Percentiles rank a stretch among this genome's conserved stretches.
Evolutionary conservation across 2,329 filamentous ascomycete species (phyloP).

Genomic region (Plectosphaerella sp.): DNA sequence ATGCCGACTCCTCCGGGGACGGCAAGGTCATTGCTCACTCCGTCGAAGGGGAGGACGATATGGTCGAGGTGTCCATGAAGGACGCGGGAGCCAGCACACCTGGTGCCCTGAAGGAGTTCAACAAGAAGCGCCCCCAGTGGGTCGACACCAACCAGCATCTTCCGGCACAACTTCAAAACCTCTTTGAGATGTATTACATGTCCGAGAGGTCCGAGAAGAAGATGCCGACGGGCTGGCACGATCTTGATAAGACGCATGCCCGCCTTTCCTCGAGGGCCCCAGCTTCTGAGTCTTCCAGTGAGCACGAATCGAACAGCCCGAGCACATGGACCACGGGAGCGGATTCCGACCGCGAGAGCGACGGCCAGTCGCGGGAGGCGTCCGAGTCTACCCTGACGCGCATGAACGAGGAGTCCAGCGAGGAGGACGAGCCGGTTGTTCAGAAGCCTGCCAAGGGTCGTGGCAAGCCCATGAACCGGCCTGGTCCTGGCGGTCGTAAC

Average conservation of each 20-base stretch:
- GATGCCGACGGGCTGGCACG: slow-evolving; percentile 68
- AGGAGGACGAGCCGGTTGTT: slow-evolving; percentile 38
- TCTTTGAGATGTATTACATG: slow-evolving; percentile 76
- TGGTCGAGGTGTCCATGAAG: slow-evolving; percentile 82
- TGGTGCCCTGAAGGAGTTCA: slow-evolving; percentile 39
- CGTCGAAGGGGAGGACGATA: slow-evolving; percentile 81
- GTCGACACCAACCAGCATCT: slow-evolving; percentile 53
- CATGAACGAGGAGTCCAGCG: slow-evolving; percentile 56
- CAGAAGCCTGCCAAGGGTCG: slow-evolving; percentile 23
- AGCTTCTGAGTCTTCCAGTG: slow-evolving; percentile 25
- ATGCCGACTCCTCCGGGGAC: slow-evolving; percentile 63
- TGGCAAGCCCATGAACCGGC: not conserved
- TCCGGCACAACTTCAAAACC: slow-evolving; percentile 56
- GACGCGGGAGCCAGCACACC: slow-evolving; percentile 10
- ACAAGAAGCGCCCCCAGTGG: slow-evolving; percentile 47
- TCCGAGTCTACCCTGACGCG: slow-evolving; percentile 34
- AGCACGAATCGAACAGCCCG: slow-evolving; percentile 39
- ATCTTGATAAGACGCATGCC: slow-evolving; percentile 52
- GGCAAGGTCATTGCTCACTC: slow-evolving; percentile 72
- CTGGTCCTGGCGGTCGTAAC: slow-evolving; percentile 34
- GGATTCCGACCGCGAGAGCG: slow-evolving; percentile 48
- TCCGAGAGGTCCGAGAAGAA: slow-evolving; percentile 38
- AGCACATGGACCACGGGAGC: slow-evolving; percentile 40
- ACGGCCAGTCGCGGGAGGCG: slow-evolving; percentile 38
- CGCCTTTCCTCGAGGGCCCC: slow-evolving; percentile 41